Base-by-base conservation (phyloP, 2,329 filamentous ascomycete species). In the Rhinocladiella mackenziei region DNA sequence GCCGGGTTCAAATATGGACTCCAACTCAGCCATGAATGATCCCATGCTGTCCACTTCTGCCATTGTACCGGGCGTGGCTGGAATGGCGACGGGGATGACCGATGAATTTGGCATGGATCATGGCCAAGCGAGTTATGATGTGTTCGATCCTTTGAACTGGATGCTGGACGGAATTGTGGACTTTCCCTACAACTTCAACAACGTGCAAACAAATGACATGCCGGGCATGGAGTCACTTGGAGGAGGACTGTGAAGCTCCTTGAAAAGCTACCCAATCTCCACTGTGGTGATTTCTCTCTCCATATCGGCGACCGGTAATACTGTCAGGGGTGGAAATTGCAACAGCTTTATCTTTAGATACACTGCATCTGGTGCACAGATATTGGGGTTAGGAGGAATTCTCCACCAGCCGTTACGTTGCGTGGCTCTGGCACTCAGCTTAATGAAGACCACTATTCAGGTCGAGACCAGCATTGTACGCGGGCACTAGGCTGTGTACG, bases 61-160 rank as follows among this genome's bases (percentile, higher is more conserved):
- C 30, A 49, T 52, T 9, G 46, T 57, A 6, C 52, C 56, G 2
- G 55, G 56, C 7, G 57, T 58, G 56, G 53, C 56, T 10, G 56
- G 56, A 9, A 57, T 58, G 56, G 39, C 54, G 3, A 53, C 51
- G 7, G 54, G 53, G 1, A 50, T 55, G 45, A 43, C 53, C 6
- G 53, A 56, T 23, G 45, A 53, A 26, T 47, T 46, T 15, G 38
- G 45, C 36, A 53, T 50, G 39, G 54, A 55, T 38, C 50, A 43
- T 39, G 50, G 55, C 23, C 43, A 55, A 19, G 77, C 79, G 7
- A 84, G 81, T 57, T 89, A 89, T 63, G 86, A 94, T 63, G 87
- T 94, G 50, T 95, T 94, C 60, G 89, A 95, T 65, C 87, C 89
- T 1, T 75, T 95, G 58, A 87, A 91, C 63, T 96, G 89, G 89